phyloP scores from a whole-genome alignment of 352 stramenopile species.

The Pythium monospermum region DNA sequence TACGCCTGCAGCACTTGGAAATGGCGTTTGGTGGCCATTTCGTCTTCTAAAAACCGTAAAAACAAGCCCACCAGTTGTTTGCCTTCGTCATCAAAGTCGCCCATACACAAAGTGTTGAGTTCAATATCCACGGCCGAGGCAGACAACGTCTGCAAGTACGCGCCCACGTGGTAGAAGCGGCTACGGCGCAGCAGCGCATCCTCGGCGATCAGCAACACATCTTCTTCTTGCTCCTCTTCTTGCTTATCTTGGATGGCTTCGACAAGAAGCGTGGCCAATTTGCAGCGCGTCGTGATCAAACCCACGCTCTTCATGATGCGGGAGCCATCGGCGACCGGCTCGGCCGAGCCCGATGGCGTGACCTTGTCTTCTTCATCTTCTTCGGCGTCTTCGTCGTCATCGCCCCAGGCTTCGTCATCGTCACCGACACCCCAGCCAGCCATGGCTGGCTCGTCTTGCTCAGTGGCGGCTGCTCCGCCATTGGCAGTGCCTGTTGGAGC shows the following conservation, averaged over 20 bases:
- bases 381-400: conserved; percentile 36
- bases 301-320: conserved; percentile 67
- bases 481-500: background rate
- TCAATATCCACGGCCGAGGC: conserved; percentile 74
- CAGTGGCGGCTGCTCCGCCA: conserved; percentile 15
- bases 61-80: conserved; percentile 62
- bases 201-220: conserved; percentile 3
- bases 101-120: conserved; percentile 81
- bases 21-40: conserved; percentile 57
- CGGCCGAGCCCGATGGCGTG: conserved; percentile 14
- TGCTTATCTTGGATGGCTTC: conserved; percentile 22
- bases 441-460: conserved; percentile 32
- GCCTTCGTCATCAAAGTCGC: conserved; percentile 71
- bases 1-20: conserved; percentile 85
- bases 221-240: conserved; percentile 10
- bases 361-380: conserved; percentile 28
- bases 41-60: conserved; percentile 54
- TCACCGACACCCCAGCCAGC: conserved; percentile 60
- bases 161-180: conserved; percentile 38
- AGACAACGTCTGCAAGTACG: conserved; percentile 72
- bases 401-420: conserved; percentile 61
- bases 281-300: conserved; percentile 69
- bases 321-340: conserved; percentile 29
- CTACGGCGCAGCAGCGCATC: conserved; percentile 19
- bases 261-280: conserved; percentile 52